phyloP scores from a whole-genome alignment of 345 rosid genomes.

The Theobroma cacao region DNA sequence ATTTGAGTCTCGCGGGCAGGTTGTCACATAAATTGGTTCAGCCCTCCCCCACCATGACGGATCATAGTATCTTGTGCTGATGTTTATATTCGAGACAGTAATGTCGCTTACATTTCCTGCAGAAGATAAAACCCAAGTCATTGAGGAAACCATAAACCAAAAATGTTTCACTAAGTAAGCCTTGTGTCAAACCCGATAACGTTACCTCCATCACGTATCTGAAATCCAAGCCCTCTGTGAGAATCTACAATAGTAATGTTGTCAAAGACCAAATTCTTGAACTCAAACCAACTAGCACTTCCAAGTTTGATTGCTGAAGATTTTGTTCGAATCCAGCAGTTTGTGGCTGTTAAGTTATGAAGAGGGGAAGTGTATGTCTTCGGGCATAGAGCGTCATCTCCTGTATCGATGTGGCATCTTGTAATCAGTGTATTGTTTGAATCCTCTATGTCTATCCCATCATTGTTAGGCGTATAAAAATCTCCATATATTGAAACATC shows the following conservation, averaged over 20 bases:
- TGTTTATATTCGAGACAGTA: conserved; percentile 81
- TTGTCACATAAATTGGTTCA: conserved; percentile 88
- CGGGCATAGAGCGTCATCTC: conserved; percentile 93
- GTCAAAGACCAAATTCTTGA: conserved; percentile 67
- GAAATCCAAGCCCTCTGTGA: conserved; percentile 82
- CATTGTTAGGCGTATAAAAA: conserved; percentile 86
- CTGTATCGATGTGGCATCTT: conserved; percentile 73
- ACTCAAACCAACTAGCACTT: conserved; percentile 83
- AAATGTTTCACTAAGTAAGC: background rate
- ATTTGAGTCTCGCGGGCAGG: conserved; percentile 51
- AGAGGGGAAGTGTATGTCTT: conserved; percentile 73
- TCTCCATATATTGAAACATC: conserved; percentile 82
- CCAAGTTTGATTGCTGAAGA: conserved; percentile 93
- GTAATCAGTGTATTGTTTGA: conserved; percentile 74
- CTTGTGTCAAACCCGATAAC: background rate
- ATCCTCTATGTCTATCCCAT: conserved; percentile 89
- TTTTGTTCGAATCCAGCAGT: conserved; percentile 88
- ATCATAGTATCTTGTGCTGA: conserved; percentile 82
- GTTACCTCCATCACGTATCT: conserved; percentile 94
- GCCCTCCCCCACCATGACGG: conserved; percentile 97
- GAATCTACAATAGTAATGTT: conserved; percentile 83
- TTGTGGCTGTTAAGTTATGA: conserved; percentile 69
- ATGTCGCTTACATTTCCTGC: conserved; percentile 82
- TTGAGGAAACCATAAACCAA: background rate
- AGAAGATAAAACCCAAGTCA: conserved; percentile 13